Conservation (phyloP, 2,329 filamentous ascomycete species). For the Aspergillus pseudonomiae region DNA sequence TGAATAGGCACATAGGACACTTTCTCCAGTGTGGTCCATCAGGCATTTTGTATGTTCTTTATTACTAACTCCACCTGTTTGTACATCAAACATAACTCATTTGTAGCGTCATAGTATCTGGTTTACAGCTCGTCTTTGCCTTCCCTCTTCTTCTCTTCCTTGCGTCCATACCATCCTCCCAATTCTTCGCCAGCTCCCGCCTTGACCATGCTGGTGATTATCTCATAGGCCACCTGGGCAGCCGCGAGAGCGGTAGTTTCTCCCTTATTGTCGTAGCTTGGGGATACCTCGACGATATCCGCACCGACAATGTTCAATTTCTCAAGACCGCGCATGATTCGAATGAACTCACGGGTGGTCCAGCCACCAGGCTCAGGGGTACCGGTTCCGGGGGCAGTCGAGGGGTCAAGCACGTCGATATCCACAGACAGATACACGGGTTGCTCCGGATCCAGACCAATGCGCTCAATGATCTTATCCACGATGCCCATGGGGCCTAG, state of each 20-base stretch:
- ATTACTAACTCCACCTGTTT: not conserved
- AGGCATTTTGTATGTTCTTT: not conserved
- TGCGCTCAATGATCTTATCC: conserved; percentile 67
- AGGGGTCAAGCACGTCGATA: conserved; percentile 80
- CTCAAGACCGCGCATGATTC: conserved; percentile 80
- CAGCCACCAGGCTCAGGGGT: conserved; percentile 90
- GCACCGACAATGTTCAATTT: conserved; percentile 82
- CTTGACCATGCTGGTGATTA: conserved; percentile 68
- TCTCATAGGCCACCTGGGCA: conserved; percentile 82
- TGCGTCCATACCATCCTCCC: conserved; percentile 45
- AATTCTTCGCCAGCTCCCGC: conserved; percentile 42
- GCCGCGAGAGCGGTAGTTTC: conserved; percentile 83
- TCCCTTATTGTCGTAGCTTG: conserved; percentile 77
- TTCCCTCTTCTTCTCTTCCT: conserved; percentile 20
- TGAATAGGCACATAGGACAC: not conserved
- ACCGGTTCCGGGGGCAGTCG: conserved; percentile 72
- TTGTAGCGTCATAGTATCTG: conserved; percentile 20
- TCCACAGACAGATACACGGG: conserved; percentile 82
- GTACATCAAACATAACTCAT: conserved; percentile 14
- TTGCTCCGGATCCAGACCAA: conserved; percentile 66
- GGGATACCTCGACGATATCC: conserved; percentile 86
- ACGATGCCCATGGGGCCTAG: conserved; percentile 73
- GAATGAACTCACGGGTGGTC: conserved; percentile 85
- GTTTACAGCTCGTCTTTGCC: conserved; percentile 35
- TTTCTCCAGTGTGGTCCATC: not conserved